Percentiles rank a stretch among this genome's conserved stretches.
These are phyloP conservation scores for Colletotrichum paranaense DNA, from an alignment of 2,329 filamentous ascomycete genomes.

Conservation along the genomic window DNA sequence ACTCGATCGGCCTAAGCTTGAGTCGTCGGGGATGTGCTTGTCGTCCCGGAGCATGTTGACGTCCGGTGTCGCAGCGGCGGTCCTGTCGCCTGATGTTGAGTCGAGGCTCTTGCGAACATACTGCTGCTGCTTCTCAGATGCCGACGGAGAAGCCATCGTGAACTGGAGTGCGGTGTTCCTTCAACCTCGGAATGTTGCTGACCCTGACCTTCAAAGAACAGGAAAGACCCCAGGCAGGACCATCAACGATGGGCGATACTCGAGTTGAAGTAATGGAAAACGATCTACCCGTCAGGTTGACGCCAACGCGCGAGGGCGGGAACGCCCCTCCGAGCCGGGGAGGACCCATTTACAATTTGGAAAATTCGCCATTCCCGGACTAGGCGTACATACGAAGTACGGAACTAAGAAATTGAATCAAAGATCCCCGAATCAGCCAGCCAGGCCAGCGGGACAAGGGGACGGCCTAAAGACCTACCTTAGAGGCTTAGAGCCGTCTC, in stretches of 20 bases:
- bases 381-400: background rate
- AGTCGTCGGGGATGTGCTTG: conserved; percentile 7
- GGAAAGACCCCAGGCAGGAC: background rate
- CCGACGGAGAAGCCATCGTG: conserved; percentile 20
- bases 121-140: conserved; percentile 10
- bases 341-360: conserved; percentile 1
- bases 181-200: background rate
- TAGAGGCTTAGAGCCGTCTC: no score
- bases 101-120: background rate
- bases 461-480: background rate
- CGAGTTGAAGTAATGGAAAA: conserved; percentile 11
- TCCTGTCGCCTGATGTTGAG: conserved; percentile 13
- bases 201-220: background rate
- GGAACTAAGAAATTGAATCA: background rate
- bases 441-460: background rate
- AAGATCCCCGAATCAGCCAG: background rate
- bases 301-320: conserved; percentile 16
- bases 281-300: background rate
- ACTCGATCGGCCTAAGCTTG: conserved; percentile 4
- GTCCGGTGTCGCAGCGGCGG: conserved; percentile 22
- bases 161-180: background rate
- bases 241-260: background rate
- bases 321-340: background rate
- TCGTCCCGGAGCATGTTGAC: conserved; percentile 13
- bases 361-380: conserved; percentile 1